Conservation (phyloP, 768 basidiomycete species). For the Austroboletus eburneus region DNA sequence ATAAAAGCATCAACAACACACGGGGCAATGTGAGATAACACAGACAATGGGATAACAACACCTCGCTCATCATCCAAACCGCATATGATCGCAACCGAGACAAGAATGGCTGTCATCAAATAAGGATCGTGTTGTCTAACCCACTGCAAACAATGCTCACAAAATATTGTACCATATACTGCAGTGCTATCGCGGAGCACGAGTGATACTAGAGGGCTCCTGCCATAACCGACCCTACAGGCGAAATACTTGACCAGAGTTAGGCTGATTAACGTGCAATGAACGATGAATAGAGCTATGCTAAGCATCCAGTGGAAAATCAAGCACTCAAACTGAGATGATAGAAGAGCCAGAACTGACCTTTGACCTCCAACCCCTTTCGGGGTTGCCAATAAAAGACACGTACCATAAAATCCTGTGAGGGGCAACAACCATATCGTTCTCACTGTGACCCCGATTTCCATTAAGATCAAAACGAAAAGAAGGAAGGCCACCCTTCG, state of each 20-base stretch:
- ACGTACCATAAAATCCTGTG: neutral
- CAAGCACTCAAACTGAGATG: no score
- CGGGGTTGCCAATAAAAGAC: constrained; percentile 4
- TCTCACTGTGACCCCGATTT: constrained; percentile 1
- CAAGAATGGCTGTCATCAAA: neutral
- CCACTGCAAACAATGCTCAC: constrained; percentile 5
- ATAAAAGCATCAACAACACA: no score
- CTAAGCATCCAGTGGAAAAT: no score
- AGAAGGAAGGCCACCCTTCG: constrained; percentile 8
- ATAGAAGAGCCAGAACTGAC: constrained; percentile 7
- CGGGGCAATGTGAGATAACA: no score
- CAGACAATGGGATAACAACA: constrained; percentile 1
- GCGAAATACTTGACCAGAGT: constrained; percentile 20
- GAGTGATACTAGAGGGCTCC: constrained; percentile 17
- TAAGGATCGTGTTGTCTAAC: neutral
- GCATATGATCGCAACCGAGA: neutral
- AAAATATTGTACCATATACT: constrained; percentile 2
- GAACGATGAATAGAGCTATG: constrained; percentile 10
- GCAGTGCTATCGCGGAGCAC: constrained; percentile 14
- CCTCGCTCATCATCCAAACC: neutral
- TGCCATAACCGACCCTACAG: constrained; percentile 10
- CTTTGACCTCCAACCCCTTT: constrained; percentile 1
- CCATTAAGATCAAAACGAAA: constrained; percentile 1
- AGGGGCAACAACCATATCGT: neutral
- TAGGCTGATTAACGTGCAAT: constrained; percentile 13